Evolutionary conservation across 495 filamentous ascomycete genomes (phyloP), one percentile per base, ranked within the genome.

Genomic region (Aspergillus incahuasiensis): DNA sequence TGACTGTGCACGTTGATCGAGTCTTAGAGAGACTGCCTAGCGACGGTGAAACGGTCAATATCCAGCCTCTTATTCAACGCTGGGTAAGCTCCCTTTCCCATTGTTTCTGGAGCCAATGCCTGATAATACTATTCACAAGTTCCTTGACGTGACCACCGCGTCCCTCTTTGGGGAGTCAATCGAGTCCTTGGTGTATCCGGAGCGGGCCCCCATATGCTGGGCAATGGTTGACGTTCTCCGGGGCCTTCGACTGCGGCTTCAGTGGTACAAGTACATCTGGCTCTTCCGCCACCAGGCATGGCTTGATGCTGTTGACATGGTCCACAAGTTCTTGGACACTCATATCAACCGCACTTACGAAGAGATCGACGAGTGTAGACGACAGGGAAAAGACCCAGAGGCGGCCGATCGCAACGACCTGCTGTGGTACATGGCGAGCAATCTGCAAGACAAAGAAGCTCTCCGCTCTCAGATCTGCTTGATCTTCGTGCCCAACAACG

Each of bases 161-260:
- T 58, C 24, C 13, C 11, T 58, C 6, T 44, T 57, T 46, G 55
- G 55, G 13, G 49, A 52, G 55, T 18, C 55, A 3, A 44, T 57
- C 18, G 39, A 34, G 9, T 35, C 28, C 1, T 15, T 50, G 1
- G n/a, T 16, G 3, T 35, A 50, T 38, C 48, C 48, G 6, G 48
- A 50, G 25, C 2, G 48, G 38, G 25, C 48, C 20, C 9, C 11
- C 5, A 34, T 38, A 35, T 7, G 12, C 18, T 38, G 48, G 25
- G 25, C 24, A 3, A 50, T 50, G 48, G n/a, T 39, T 1, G 30
- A 34, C 20, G 30, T 50, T 9, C 24, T 50, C 3, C 25, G 25
- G 22, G 48, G 48, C 19, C 24, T 50, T 15, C 48, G 48, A 3
- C 48, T 50, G 25, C 48, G 48, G 4, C n/a, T 50, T 6, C 48